A percentile compares a stretch with the other conserved stretches of the same genome.
Conservation (phyloP, 441 rosid species). For the Lepidium campestre region DNA sequence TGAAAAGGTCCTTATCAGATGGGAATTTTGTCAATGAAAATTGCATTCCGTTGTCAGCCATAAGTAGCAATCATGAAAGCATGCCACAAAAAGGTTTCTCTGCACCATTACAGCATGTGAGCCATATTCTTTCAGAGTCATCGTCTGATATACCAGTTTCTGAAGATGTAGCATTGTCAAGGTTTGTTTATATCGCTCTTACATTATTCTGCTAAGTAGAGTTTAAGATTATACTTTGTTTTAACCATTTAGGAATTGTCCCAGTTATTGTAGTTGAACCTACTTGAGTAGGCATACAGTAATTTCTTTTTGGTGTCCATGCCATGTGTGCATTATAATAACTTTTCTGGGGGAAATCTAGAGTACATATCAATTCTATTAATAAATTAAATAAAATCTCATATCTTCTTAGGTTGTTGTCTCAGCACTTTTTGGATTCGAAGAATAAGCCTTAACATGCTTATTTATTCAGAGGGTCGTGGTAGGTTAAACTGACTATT, state of each 20-base stretch:
- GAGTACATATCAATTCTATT: not conserved
- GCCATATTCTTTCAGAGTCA: conserved; percentile 24
- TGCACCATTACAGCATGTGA: conserved; percentile 40
- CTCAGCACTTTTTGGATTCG: not conserved
- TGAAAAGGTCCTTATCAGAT: conserved; percentile 82
- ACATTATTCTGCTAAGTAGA: conserved; percentile 4
- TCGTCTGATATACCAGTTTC: conserved; percentile 58
- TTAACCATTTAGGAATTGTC: not conserved
- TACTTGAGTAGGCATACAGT: not conserved
- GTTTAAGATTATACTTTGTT: not conserved
- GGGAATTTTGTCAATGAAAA: conserved; percentile 67
- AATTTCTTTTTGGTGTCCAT: not conserved
- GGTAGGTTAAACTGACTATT: not conserved
- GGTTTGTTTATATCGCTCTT: conserved; percentile 41
- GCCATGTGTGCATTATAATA: not conserved
- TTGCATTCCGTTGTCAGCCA: conserved; percentile 40
- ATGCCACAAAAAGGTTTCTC: conserved; percentile 36
- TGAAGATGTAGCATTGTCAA: conserved; percentile 57
- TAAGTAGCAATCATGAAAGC: conserved; percentile 42
- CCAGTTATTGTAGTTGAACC: not conserved
- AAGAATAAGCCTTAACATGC: not conserved
- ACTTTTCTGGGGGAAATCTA: not conserved
- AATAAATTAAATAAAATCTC: not conserved
- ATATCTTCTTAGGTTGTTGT: not conserved
- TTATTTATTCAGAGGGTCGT: not conserved